Evolutionary conservation across 2,329 filamentous ascomycete species (phyloP).

Genomic region (Monilinia aucupariae): DNA sequence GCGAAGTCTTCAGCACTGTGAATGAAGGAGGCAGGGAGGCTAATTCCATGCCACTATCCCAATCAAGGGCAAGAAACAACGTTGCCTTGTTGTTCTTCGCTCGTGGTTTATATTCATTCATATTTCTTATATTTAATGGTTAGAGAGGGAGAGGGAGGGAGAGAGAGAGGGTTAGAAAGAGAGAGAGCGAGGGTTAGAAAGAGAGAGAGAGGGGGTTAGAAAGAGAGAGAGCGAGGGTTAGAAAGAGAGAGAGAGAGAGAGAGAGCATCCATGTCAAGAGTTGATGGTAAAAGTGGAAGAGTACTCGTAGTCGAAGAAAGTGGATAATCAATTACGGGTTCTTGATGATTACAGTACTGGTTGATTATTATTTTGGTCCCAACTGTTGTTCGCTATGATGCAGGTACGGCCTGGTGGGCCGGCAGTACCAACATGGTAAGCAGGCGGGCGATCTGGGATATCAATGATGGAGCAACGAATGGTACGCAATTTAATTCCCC

Average conservation of each 20-base stretch:
- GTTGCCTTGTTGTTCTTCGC: neutral
- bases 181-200: too few species aligned
- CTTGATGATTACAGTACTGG: neutral
- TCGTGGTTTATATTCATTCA: neutral
- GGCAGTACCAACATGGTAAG: neutral
- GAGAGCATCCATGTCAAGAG: neutral
- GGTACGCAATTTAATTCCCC: neutral
- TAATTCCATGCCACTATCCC: slow-evolving; percentile 2
- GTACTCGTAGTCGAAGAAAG: too few species aligned
- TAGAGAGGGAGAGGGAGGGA: neutral
- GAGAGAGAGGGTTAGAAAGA: too few species aligned
- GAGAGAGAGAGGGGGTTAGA: too few species aligned
- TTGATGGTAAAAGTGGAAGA: neutral
- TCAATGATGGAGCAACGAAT: neutral
- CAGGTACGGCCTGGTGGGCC: slow-evolving; percentile 6
- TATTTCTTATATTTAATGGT: too few species aligned
- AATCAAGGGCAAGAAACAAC: neutral
- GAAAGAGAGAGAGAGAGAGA: too few species aligned
- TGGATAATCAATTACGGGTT: neutral
- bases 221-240: too few species aligned
- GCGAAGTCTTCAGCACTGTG: neutral
- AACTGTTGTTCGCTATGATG: slow-evolving; percentile 1
- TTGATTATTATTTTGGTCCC: too few species aligned
- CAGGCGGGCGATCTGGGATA: neutral
- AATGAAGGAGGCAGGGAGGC: slow-evolving; percentile 8